Percentiles rank a stretch among this genome's conserved stretches.
Evolutionary conservation across 345 rosid species (phyloP).

Genomic region (Alliaria petiolata): DNA sequence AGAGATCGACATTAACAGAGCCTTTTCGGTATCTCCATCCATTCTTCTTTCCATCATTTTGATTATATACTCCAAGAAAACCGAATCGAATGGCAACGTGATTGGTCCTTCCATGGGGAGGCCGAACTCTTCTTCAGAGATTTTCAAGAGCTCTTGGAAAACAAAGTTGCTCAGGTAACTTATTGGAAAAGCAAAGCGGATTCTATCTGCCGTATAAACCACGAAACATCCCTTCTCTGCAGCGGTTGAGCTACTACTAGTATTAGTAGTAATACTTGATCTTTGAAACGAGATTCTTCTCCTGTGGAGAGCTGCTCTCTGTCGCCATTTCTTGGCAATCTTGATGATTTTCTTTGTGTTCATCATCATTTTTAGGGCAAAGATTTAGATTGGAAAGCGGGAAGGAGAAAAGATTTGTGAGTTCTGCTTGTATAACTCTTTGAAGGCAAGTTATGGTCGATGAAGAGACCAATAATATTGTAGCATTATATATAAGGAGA

Average conservation of each 20-base stretch:
- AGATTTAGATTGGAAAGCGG: neutral
- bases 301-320: neutral
- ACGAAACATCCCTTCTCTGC: slow-evolving; percentile 34
- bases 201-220: slow-evolving; percentile 27
- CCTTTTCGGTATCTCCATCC: slow-evolving; percentile 31
- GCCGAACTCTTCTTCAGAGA: slow-evolving; percentile 28
- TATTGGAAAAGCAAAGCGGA: slow-evolving; percentile 8
- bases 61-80: slow-evolving; percentile 24
- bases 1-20: slow-evolving; percentile 26
- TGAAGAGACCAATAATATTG: neutral
- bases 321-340: slow-evolving; percentile 28
- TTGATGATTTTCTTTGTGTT: slow-evolving; percentile 15
- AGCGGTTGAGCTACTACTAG: neutral
- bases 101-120: slow-evolving; percentile 31
- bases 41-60: slow-evolving; percentile 13
- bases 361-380: neutral
- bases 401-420: neutral
- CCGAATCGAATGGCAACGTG: slow-evolving; percentile 32
- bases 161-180: slow-evolving; percentile 20
- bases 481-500: neutral
- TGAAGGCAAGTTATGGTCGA: neutral
- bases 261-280: neutral
- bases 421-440: neutral
- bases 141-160: slow-evolving; percentile 34
- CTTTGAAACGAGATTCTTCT: slow-evolving; percentile 20